These are phyloP conservation scores for Parastagonospora nodorum DNA, from an alignment of 2,329 filamentous ascomycete species.

Conservation along the genomic window DNA sequence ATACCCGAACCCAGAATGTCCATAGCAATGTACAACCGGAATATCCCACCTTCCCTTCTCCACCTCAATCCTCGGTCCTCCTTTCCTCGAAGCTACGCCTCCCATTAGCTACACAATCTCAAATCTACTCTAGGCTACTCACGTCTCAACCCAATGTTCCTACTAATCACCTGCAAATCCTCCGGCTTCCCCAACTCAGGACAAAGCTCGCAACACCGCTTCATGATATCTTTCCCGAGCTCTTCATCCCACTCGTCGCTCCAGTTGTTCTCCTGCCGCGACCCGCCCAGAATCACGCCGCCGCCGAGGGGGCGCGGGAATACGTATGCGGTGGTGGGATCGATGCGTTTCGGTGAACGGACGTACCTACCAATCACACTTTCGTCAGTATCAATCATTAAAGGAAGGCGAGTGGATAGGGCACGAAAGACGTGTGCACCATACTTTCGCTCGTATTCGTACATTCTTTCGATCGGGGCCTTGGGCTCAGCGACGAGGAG, in stretches of 20 bases:
- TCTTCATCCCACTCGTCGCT: constrained; percentile 77
- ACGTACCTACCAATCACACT: constrained; percentile 43
- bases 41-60: constrained; percentile 61
- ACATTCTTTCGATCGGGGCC: constrained; percentile 47
- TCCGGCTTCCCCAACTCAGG: constrained; percentile 71
- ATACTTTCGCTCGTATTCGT: constrained; percentile 23
- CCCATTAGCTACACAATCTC: background rate
- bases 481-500: constrained; percentile 68
- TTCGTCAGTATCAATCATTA: constrained; percentile 2
- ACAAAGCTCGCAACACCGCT: constrained; percentile 68
- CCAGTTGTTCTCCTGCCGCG: constrained; percentile 80
- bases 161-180: constrained; percentile 75
- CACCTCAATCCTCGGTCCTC: constrained; percentile 75
- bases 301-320: constrained; percentile 62
- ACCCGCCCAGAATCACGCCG: constrained; percentile 83
- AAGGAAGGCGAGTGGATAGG: background rate
- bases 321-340: constrained; percentile 51
- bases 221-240: constrained; percentile 82
- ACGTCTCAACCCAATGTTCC: constrained; percentile 79
- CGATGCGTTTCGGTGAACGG: constrained; percentile 49
- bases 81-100: constrained; percentile 63
- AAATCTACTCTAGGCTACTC: constrained; percentile 9
- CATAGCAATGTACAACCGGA: constrained; percentile 76
- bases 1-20: constrained; percentile 79
- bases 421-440: background rate